Evolutionary conservation across 805 yeast species (phyloP).

Genomic region (Debaryomyces prosopidis): DNA sequence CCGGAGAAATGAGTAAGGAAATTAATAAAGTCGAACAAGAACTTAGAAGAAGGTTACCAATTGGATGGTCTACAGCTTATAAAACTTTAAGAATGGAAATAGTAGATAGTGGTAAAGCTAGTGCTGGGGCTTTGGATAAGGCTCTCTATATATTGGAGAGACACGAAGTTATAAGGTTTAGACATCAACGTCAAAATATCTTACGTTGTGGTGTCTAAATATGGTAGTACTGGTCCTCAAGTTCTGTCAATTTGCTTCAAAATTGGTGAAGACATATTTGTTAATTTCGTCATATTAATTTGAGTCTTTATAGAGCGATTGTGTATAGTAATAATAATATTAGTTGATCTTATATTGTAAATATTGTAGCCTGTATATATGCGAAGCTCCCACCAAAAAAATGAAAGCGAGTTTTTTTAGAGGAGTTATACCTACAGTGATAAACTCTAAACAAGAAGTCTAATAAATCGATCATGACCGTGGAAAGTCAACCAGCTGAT

Average conservation of each 20-base stretch:
- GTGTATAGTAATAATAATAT: not conserved
- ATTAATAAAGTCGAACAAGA: constrained; percentile 81
- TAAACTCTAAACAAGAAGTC: not conserved
- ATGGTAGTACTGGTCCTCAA: too few species aligned
- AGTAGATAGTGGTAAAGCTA: constrained; percentile 61
- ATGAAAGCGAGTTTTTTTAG: not conserved
- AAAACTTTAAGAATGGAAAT: constrained; percentile 81
- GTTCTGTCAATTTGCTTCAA: too few species aligned
- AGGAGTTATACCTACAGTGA: not conserved
- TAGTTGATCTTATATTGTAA: not conserved
- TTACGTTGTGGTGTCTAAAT: constrained; percentile 68
- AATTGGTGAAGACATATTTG: too few species aligned
- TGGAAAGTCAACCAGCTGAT: constrained; percentile 18
- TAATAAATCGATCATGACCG: constrained; percentile 10
- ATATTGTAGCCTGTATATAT: not conserved
- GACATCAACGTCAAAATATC: constrained; percentile 83
- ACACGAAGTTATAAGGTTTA: constrained; percentile 81
- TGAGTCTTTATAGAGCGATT: not conserved
- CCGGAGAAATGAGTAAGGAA: constrained; percentile 65
- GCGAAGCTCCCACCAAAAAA: not conserved
- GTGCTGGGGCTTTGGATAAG: constrained; percentile 74
- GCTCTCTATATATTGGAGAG: constrained; percentile 82
- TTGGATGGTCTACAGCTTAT: constrained; percentile 94
- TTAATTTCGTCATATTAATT: not conserved
- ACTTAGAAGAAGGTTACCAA: constrained; percentile 85